A percentile compares a stretch with the other conserved stretches of the same genome.
These are phyloP conservation scores for Chrysanthemum makinoi DNA, from an alignment of 129 eudicot species.

Conservation along the genomic window DNA sequence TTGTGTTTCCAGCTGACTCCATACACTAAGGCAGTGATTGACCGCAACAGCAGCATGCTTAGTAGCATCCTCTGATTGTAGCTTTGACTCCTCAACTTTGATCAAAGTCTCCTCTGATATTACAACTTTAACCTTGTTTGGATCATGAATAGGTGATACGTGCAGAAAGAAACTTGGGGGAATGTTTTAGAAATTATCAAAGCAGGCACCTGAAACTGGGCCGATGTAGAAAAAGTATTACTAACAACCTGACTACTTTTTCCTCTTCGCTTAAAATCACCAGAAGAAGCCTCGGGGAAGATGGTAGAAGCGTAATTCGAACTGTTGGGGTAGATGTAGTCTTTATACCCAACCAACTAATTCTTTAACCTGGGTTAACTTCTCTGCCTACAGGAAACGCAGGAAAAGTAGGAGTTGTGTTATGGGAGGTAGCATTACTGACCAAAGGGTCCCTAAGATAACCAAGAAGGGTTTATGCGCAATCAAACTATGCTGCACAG, in stretches of 20 bases:
- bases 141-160: slow-evolving; percentile 34
- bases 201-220: slow-evolving; percentile 35
- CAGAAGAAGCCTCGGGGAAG: slow-evolving; percentile 33
- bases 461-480: slow-evolving; percentile 66
- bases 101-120: slow-evolving; percentile 40
- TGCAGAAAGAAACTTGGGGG: slow-evolving; percentile 27
- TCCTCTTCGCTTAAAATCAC: slow-evolving; percentile 60
- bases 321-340: slow-evolving; percentile 26
- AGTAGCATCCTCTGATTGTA: slow-evolving; percentile 66
- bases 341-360: slow-evolving; percentile 16
- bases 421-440: slow-evolving; percentile 59
- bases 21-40: slow-evolving; percentile 59
- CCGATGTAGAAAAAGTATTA: slow-evolving; percentile 44
- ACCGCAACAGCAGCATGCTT: slow-evolving; percentile 62
- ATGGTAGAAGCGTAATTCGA: slow-evolving; percentile 34
- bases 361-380: slow-evolving; percentile 53
- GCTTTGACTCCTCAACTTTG: slow-evolving; percentile 76
- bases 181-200: slow-evolving; percentile 30
- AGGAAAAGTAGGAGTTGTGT: slow-evolving; percentile 36
- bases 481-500: slow-evolving; percentile 37
- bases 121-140: slow-evolving; percentile 26
- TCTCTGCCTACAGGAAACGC: slow-evolving; percentile 39
- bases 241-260: slow-evolving; percentile 38
- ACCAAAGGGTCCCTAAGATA: slow-evolving; percentile 60
- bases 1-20: slow-evolving; percentile 64